A percentile compares a stretch with the other conserved stretches of the same genome.
These are phyloP conservation scores for Apiosordaria backusii DNA, from an alignment of 495 filamentous ascomycete genomes.

Conservation along the genomic window DNA sequence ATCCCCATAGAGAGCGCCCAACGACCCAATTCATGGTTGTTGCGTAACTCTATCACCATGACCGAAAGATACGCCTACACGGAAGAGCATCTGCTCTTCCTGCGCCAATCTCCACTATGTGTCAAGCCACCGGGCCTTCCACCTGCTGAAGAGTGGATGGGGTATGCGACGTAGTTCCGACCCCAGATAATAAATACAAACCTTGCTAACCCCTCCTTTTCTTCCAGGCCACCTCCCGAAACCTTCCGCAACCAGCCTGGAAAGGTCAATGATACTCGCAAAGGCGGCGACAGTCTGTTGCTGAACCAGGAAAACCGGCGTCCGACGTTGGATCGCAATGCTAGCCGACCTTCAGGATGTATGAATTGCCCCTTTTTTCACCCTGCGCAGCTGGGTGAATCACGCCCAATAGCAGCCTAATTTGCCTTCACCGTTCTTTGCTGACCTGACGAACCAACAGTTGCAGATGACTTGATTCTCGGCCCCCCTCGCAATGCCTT, in stretches of 20 bases:
- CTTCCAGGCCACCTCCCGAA: constrained; percentile 41
- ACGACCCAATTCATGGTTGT: constrained; percentile 21
- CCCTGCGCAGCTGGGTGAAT: background rate
- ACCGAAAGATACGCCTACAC: constrained; percentile 58
- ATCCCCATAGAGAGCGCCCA: background rate
- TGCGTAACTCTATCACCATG: constrained; percentile 38
- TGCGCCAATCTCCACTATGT: constrained; percentile 82
- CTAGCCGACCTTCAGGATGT: constrained; percentile 54
- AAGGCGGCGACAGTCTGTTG: constrained; percentile 38
- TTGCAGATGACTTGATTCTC: constrained; percentile 78
- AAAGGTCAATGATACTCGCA: constrained; percentile 41
- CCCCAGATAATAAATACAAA: constrained; percentile 1
- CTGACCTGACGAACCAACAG: constrained; percentile 27
- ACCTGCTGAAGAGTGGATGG: constrained; percentile 97
- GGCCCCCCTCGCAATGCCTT: constrained; percentile 86
- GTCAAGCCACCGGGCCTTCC: constrained; percentile 76
- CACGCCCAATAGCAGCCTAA: constrained; percentile 15
- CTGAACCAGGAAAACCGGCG: constrained; percentile 54
- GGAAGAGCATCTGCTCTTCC: constrained; percentile 68
- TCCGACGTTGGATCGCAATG: constrained; percentile 59
- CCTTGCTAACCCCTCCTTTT: background rate
- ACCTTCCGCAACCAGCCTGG: constrained; percentile 38
- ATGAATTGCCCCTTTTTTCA: constrained; percentile 11
- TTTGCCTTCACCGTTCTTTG: background rate
- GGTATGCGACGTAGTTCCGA: constrained; percentile 48